phyloP scores from a whole-genome alignment of 1,139 yeast genomes.

The Lizanozyma gosingica region DNA sequence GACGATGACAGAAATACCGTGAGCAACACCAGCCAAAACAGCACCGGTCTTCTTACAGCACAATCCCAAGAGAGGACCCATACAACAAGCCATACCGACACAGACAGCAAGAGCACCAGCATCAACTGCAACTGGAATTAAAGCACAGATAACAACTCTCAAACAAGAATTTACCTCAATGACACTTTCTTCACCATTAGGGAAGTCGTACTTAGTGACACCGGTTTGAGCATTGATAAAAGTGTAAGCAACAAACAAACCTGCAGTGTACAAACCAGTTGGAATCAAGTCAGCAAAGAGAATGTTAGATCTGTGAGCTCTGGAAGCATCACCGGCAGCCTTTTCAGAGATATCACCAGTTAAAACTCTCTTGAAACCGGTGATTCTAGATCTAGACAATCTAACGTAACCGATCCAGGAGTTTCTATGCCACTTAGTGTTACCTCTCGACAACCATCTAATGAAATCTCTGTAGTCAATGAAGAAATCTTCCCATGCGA shows the following conservation, averaged over 20 bases:
- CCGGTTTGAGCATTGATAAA: constrained; percentile 97
- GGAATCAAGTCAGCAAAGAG: constrained; percentile 83
- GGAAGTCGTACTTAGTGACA: constrained; percentile 44
- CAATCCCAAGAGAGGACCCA: constrained; percentile 88
- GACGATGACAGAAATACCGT: constrained; percentile 83
- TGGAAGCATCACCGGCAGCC: constrained; percentile 87
- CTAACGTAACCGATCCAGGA: constrained; percentile 99
- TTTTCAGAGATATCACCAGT: constrained; percentile 86
- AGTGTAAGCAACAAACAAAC: constrained; percentile 83
- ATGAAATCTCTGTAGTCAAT: constrained; percentile 97
- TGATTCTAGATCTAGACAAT: constrained; percentile 89
- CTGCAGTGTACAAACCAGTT: constrained; percentile 79
- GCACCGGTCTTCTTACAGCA: constrained; percentile 99
- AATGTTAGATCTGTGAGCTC: constrained; percentile 87
- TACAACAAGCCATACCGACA: constrained; percentile 84
- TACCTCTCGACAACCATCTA: constrained; percentile 98
- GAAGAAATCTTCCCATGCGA: constrained; percentile 98
- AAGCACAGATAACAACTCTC: constrained; percentile 79
- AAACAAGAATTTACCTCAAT: constrained; percentile 67
- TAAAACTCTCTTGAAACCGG: constrained; percentile 94
- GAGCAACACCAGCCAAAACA: constrained; percentile 94
- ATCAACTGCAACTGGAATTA: constrained; percentile 87
- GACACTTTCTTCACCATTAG: constrained; percentile 19
- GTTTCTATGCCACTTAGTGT: constrained; percentile 97
- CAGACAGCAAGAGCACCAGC: constrained; percentile 75